phyloP scores from a whole-genome alignment of 768 basidiomycete species.

The Trametes cinnabarina region DNA sequence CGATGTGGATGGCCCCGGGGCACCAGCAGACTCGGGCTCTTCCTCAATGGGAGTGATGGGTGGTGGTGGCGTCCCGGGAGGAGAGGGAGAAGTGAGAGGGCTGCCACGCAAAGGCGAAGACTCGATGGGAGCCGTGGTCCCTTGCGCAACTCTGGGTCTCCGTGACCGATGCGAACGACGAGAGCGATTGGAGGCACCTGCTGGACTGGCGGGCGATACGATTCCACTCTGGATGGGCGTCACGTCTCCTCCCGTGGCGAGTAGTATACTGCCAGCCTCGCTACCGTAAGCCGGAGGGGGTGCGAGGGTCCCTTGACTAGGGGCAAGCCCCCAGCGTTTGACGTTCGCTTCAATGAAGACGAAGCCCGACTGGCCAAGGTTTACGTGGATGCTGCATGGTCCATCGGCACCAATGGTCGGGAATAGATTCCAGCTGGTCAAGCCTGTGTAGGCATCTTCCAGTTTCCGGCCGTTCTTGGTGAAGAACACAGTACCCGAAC shows the following conservation, averaged over 20 bases:
- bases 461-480: conserved; percentile 96
- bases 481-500: conserved; percentile 98
- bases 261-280: conserved; percentile 91
- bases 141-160: conserved; percentile 46
- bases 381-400: conserved; percentile 94
- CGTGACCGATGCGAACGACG: conserved; percentile 63
- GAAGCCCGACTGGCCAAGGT: conserved; percentile 96
- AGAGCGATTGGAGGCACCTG: conserved; percentile 48
- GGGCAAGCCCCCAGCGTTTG: conserved; percentile 99
- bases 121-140: conserved; percentile 41
- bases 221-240: conserved; percentile 32
- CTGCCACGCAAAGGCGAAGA: conserved; percentile 69
- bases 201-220: conserved; percentile 41
- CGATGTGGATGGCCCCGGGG: conserved; percentile 48
- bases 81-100: conserved; percentile 38
- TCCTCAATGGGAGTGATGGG: conserved; percentile 82
- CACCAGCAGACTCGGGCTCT: conserved; percentile 43
- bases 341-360: conserved; percentile 99
- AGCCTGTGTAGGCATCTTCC: conserved; percentile 92
- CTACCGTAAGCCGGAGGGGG: conserved; percentile 98
- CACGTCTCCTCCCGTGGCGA: conserved; percentile 75
- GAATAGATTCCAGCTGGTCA: conserved; percentile 91
- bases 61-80: conserved; percentile 52
- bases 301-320: conserved; percentile 93
- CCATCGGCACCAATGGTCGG: conserved; percentile 96